Conservation (phyloP, 805 yeast genomes). For the Nakazawaea wickerhamii region DNA sequence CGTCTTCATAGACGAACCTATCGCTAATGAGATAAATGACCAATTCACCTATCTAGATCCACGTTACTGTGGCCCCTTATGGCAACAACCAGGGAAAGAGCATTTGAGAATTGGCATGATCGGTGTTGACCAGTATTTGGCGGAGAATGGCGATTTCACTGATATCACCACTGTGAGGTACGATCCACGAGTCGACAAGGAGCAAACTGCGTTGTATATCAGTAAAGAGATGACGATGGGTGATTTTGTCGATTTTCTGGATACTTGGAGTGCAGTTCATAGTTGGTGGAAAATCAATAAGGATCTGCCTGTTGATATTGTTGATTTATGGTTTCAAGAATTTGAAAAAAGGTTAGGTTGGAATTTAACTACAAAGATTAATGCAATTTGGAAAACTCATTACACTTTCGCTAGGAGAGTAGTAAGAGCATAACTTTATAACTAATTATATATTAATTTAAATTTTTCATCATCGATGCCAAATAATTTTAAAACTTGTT, state of each 20-base stretch:
- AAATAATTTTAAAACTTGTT: slow-evolving; percentile 4
- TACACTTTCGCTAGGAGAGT: slow-evolving; percentile 40
- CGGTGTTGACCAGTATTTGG: slow-evolving; percentile 14
- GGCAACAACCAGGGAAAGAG: slow-evolving; percentile 44
- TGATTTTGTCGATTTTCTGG: slow-evolving; percentile 18
- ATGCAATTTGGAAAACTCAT: slow-evolving; percentile 52
- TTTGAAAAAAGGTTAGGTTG: slow-evolving; percentile 33
- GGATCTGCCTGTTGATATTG: slow-evolving; percentile 16
- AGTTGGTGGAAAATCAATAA: slow-evolving; percentile 20
- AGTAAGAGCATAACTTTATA: background rate
- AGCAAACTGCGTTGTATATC: slow-evolving; percentile 17
- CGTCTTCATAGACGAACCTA: slow-evolving; percentile 38
- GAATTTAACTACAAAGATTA: slow-evolving; percentile 35
- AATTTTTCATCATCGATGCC: slow-evolving; percentile 9
- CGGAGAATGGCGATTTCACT: slow-evolving; percentile 20
- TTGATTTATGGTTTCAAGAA: slow-evolving; percentile 18
- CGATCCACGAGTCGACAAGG: slow-evolving; percentile 16
- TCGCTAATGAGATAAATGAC: slow-evolving; percentile 45
- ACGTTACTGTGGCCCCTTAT: slow-evolving; percentile 41
- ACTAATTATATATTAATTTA: slow-evolving; percentile 7
- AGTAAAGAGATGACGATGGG: slow-evolving; percentile 16
- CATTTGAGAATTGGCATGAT: slow-evolving; percentile 31
- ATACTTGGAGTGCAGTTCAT: slow-evolving; percentile 22
- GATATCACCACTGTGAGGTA: slow-evolving; percentile 26
- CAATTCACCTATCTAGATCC: slow-evolving; percentile 47